Evolutionary conservation across 2,329 filamentous ascomycete genomes (phyloP), one percentile per base, ranked within the genome.

Genomic region (Colletotrichum sp.): DNA sequence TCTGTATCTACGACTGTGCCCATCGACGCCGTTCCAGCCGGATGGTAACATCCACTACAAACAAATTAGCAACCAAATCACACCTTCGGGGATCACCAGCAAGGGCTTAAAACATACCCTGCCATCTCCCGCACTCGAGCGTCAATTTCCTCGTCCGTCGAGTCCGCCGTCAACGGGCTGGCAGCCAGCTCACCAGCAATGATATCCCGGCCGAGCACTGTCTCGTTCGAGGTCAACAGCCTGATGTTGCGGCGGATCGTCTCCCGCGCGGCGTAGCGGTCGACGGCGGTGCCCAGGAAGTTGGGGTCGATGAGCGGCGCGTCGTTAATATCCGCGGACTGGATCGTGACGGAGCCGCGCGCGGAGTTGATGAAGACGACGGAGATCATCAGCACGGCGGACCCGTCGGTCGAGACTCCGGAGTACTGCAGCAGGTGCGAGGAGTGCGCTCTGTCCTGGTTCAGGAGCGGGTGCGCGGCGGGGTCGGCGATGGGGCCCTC

Each of bases 11-110:
- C 72, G 4, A 71, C 68, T 21, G 83, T 84, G 36, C 85, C 84
- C 71, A 73, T 79, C 72, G 7, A 85, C 79, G 0, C 85, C 82
- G 43, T 84, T 82, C n/a, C 87, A 82, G 21, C 79, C 78, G 55
- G 64, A 60, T 73, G 71, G 18, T 73, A 86, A 77, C 28, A 83
- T 79, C 1, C 78, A 68, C 67, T 86, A 6, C 3, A 7, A 3
- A 13, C 6, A 1, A 52, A 52, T 52, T 3, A 21, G 43, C 26
- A 82, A 83, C 39, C 83, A 84, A 79, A 84, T 81, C 2, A 78
- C 64, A 10, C 0, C 3, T 79, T 78, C 7, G 77, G 79, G 1
- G 79, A 80, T 30, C 74, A 78, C 1, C 77, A 76, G 61, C 3
- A 79, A 78, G 28, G 77, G 81, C 18, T 12, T 1, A 43, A 0